phyloP scores from a whole-genome alignment of 108 stramenopile genomes.

The Stephanodiscus triporus region DNA sequence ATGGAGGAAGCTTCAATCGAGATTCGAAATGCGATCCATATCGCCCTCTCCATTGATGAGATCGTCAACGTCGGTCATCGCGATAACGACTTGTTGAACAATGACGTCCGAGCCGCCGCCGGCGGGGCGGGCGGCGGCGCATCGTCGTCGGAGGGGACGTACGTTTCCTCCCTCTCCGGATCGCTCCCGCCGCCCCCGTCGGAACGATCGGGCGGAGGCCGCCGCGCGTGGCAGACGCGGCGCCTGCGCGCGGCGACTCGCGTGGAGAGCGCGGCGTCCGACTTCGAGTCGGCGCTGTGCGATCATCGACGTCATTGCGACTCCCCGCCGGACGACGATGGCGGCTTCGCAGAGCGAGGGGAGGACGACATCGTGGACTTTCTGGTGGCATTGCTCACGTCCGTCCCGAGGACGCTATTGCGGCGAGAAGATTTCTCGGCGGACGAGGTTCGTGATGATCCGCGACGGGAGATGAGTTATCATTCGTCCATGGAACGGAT shows the following conservation, averaged over 20 bases:
- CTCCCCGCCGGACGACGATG: background rate
- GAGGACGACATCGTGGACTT: constrained; percentile 25
- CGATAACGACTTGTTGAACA: constrained; percentile 12
- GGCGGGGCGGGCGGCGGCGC: background rate
- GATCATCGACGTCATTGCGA: background rate
- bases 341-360: background rate
- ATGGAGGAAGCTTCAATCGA: constrained; percentile 33
- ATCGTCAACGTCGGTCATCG: background rate
- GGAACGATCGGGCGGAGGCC: background rate
- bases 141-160: constrained; percentile 7
- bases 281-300: constrained; percentile 24
- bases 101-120: background rate
- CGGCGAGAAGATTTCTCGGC: background rate
- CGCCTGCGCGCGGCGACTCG: constrained; percentile 18
- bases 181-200: constrained; percentile 12
- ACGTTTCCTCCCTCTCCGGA: constrained; percentile 39
- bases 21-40: constrained; percentile 26
- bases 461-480: constrained; percentile 7
- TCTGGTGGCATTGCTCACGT: constrained; percentile 37
- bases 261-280: constrained; percentile 24
- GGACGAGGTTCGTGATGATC: background rate
- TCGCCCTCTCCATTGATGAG: constrained; percentile 20
- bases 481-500: constrained; percentile 37
- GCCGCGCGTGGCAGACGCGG: constrained; percentile 16
- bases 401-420: constrained; percentile 27